These are phyloP conservation scores for Camelina hispida DNA, from an alignment of 345 rosid species.

Conservation along the genomic window DNA sequence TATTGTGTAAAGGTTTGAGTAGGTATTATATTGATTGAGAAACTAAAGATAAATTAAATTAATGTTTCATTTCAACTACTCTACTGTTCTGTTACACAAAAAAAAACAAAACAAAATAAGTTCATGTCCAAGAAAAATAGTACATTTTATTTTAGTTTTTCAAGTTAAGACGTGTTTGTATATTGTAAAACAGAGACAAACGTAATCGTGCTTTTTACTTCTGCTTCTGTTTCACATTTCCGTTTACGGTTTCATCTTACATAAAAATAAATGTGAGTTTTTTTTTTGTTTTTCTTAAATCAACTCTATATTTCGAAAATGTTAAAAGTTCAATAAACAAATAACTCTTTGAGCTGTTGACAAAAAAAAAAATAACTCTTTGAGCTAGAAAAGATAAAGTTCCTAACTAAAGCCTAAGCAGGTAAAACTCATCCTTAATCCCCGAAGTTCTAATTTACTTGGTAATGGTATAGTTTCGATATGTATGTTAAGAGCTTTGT, in stretches of 20 bases:
- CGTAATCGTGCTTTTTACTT: constrained; percentile 24
- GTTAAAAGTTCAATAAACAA: background rate
- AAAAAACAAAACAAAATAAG: background rate
- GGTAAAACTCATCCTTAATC: background rate
- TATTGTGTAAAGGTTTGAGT: background rate
- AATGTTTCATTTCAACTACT: constrained; percentile 1
- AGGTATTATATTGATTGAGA: background rate
- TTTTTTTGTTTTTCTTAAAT: background rate
- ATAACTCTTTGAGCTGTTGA: no score
- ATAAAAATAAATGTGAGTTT: background rate
- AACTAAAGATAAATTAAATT: background rate
- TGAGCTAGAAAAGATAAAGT: background rate
- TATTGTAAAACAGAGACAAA: background rate
- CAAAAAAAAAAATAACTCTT: no score
- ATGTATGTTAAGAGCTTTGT: background rate
- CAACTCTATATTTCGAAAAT: background rate
- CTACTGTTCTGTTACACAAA: background rate
- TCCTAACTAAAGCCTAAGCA: background rate
- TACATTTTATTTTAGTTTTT: constrained; percentile 7
- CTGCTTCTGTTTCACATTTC: constrained; percentile 28
- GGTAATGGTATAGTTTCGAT: background rate
- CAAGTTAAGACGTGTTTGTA: background rate
- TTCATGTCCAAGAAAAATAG: constrained; percentile 2
- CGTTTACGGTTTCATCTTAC: background rate
- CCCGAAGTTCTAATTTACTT: background rate